A percentile compares a stretch with the other conserved stretches of the same genome.
phyloP scores from a whole-genome alignment of 345 rosid species.

The Eucalyptus fibrosa region DNA sequence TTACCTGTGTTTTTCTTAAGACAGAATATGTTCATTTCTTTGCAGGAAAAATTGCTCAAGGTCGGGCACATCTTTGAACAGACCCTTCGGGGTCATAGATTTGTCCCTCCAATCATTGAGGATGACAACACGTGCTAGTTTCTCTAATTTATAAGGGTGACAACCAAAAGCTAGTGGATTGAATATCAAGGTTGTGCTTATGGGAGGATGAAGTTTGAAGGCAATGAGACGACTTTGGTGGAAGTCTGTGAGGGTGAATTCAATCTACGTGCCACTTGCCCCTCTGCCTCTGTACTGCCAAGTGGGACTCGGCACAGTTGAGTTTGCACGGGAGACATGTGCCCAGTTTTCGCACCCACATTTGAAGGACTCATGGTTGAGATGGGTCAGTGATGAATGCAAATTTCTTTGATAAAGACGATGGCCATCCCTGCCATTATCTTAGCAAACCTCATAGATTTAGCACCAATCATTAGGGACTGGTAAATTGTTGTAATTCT shows the following conservation, averaged over 20 bases:
- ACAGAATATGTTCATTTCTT: background rate
- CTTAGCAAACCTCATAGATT: background rate
- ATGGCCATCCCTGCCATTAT: background rate
- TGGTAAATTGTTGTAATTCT: background rate
- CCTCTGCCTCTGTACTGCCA: background rate
- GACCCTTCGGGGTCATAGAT: constrained; percentile 52
- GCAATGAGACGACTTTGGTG: background rate
- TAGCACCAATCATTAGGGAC: background rate
- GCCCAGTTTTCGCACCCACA: background rate
- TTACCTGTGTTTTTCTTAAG: background rate
- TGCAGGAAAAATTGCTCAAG: constrained; percentile 59
- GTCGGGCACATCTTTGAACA: constrained; percentile 89
- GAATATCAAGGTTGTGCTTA: background rate
- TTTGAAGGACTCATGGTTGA: background rate
- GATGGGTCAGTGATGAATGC: background rate
- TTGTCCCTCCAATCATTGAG: constrained; percentile 55
- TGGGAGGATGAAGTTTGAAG: background rate
- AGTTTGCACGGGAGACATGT: background rate
- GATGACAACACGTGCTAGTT: background rate
- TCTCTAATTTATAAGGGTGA: background rate
- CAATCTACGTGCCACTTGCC: background rate
- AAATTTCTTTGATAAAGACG: background rate
- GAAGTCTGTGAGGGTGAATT: background rate
- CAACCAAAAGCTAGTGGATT: background rate
- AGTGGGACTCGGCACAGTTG: background rate